Base-by-base conservation (phyloP, 176 grass and related monocot genomes). In the Luzula sylvatica region DNA sequence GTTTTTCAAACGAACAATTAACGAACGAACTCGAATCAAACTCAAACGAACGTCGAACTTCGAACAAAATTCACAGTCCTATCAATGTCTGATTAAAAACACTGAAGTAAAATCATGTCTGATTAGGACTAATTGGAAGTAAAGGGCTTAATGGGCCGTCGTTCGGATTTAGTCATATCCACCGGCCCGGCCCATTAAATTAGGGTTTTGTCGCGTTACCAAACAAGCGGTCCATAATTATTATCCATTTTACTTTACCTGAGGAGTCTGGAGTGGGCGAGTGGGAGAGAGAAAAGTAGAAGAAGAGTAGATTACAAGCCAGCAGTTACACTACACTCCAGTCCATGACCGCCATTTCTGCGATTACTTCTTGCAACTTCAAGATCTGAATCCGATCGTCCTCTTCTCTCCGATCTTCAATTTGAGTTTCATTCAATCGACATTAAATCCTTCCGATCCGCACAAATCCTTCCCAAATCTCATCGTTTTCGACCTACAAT, bases 301-400 rank as follows among this genome's bases (percentile, higher is more conserved):
- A 56, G 27, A 44, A 41, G 6, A 11, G 8, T 21, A 40, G 13
- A 41, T 58, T 22, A 41, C 30, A 35, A 35, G n/a, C n/a, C n/a
- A n/a, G n/a, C n/a, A n/a, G n/a, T n/a, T n/a, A 35, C 30, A 35
- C 30, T 35, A 58, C 30, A 18, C 55, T 12, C 18, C 9, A 38
- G 15, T 23, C 30, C 14, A 41, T 3, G 14, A 16, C 30, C 55
- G 21, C 14, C 29, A 3, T 20, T 58, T 23, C 14, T n/a, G 7
- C 13, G 2, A 17, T 58, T 41, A 38, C 30, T 58, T 58, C 32
- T 22, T 13, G 18, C 30, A 38, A 58, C 15, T 25, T 58, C 14
- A 58, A 20, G 38, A 60, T 61, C 57, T 28, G 57, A 59, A 27
- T 61, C 57, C 7, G 40, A 45, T 46, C 1, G 25, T 1, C 19